A percentile compares a stretch with the other conserved stretches of the same genome.
These are phyloP conservation scores for Venturia nashicola DNA, from an alignment of 2,329 filamentous ascomycete genomes.

Conservation along the genomic window DNA sequence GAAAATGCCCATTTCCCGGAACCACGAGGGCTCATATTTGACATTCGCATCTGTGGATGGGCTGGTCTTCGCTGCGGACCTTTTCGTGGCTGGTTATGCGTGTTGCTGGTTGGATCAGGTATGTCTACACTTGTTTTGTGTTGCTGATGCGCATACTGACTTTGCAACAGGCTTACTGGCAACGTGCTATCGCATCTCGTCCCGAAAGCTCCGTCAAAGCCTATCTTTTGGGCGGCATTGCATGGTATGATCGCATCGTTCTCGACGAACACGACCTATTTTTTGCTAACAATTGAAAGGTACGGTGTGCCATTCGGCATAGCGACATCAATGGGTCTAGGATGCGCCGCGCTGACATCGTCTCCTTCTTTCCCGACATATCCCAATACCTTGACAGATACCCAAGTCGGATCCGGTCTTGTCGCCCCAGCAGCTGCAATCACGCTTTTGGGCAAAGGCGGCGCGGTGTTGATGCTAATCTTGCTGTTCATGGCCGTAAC, in stretches of 20 bases:
- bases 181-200: constrained; percentile 30
- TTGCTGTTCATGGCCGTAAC: constrained; percentile 31
- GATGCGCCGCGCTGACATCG: constrained; percentile 20
- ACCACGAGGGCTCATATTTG: constrained; percentile 40
- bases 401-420: constrained; percentile 24
- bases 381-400: constrained; percentile 19
- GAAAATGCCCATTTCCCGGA: constrained; percentile 36
- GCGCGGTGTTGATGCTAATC: constrained; percentile 24
- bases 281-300: background rate
- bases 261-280: background rate
- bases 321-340: constrained; percentile 25
- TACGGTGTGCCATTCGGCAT: constrained; percentile 27
- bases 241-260: constrained; percentile 16
- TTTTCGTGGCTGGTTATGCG: constrained; percentile 26
- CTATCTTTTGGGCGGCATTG: constrained; percentile 30
- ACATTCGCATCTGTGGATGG: constrained; percentile 42
- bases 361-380: constrained; percentile 20
- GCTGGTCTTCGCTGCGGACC: constrained; percentile 32
- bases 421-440: constrained; percentile 28
- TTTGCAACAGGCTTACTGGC: constrained; percentile 26
- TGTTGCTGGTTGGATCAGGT: constrained; percentile 28
- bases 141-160: background rate
- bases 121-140: background rate
- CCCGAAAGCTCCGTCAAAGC: constrained; percentile 30
- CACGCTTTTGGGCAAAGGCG: constrained; percentile 26